Evolutionary conservation across 2,329 filamentous ascomycete genomes (phyloP), one percentile per base, ranked within the genome.

Genomic region (Fusarium sp.): DNA sequence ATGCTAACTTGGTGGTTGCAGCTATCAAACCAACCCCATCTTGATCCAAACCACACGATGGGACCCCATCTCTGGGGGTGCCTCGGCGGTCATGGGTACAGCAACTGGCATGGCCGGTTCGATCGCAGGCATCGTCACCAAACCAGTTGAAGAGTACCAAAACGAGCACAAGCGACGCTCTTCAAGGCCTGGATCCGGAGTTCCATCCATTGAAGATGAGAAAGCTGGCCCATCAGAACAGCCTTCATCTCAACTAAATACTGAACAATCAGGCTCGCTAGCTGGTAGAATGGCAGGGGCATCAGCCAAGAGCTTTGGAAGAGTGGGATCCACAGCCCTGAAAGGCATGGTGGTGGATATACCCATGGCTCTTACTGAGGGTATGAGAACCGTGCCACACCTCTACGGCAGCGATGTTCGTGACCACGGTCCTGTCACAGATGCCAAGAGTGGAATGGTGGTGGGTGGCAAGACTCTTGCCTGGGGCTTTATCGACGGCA

Each of bases 1-100:
- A 15, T 17, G 45, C 45, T 50, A 30, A 50, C 22, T 9, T 70
- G 38, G 12, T 63, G 54, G 7, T 1, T 27, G 0, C 17, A 77
- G 70, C 4, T 63, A 74, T 52, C 67, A 74, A n/a, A 68, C 3
- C 20, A 72, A n/a, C 40, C 66, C 0, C 38, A 69, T 38, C 54
- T 22, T n/a, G 4, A 77, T 78, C 0, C 52, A 70, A 9, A 37
- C 14, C 65, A 76, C 6, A 20, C 64, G 76, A 0, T 78, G 70
- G 74, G 76, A 78, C n/a, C 75, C 74, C 4, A 2, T 76, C 1
- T 72, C 74, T 1, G 73, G 72, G 8, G 54, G 62, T 1, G 33
- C 64, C 0, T 72, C 72, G 0, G 59, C 70, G 0, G 33, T 77
- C 17, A 30, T 65, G 4, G 56, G 65, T 4, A 75, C 71, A 0